Conservation (phyloP, 1,139 yeast genomes). For the Nadsonia commutata region DNA sequence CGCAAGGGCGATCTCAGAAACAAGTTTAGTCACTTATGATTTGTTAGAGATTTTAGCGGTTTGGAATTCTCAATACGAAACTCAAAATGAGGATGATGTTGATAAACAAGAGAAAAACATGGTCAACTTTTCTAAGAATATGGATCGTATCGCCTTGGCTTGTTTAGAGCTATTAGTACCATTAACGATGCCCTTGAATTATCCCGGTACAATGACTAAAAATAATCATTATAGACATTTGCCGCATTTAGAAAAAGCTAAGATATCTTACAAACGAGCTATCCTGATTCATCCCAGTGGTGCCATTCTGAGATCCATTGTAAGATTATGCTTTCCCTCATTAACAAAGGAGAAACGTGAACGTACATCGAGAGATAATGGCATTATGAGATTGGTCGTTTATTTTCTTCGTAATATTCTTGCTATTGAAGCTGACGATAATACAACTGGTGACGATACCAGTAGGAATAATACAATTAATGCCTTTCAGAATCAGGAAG, state of each 20-base stretch:
- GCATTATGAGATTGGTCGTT: slow-evolving; percentile 56
- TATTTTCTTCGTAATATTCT: slow-evolving; percentile 63
- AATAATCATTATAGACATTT: slow-evolving; percentile 40
- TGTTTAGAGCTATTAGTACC: slow-evolving; percentile 70
- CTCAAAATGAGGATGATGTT: slow-evolving; percentile 3
- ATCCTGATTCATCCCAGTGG: slow-evolving; percentile 48
- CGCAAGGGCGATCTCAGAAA: slow-evolving; percentile 77
- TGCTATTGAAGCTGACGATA: slow-evolving; percentile 55
- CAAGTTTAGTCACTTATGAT: slow-evolving; percentile 60
- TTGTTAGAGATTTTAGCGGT: slow-evolving; percentile 58
- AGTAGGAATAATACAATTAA: slow-evolving; percentile 43
- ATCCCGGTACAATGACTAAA: slow-evolving; percentile 12
- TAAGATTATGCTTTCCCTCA: slow-evolving; percentile 56
- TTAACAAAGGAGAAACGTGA: slow-evolving; percentile 36
- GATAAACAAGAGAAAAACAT: slow-evolving; percentile 14
- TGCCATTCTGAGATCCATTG: slow-evolving; percentile 49
- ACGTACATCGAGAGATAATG: slow-evolving; percentile 58
- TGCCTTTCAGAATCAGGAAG: slow-evolving; percentile 53
- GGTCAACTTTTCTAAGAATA: slow-evolving; percentile 15
- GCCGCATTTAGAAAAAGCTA: slow-evolving; percentile 50
- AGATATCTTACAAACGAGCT: slow-evolving; percentile 55
- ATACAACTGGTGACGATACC: slow-evolving; percentile 40
- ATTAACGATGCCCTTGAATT: slow-evolving; percentile 58
- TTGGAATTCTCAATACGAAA: slow-evolving; percentile 41
- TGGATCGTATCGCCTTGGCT: slow-evolving; percentile 50